These are phyloP conservation scores for Dentipellis fragilis DNA, from an alignment of 768 basidiomycete genomes.

Conservation along the genomic window DNA sequence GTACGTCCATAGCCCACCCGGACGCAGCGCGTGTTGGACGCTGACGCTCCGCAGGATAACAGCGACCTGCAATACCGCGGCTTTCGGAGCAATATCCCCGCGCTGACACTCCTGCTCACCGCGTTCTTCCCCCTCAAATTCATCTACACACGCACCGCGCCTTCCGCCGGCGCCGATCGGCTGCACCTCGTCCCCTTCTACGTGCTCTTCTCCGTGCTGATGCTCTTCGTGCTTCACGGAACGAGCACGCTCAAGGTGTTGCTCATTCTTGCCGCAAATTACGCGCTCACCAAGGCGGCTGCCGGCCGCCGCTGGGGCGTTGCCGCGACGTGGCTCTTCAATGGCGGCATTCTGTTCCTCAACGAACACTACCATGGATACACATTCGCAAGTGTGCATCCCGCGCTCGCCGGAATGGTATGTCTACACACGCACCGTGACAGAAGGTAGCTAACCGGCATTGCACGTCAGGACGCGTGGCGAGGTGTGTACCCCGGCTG, in stretches of 20 bases:
- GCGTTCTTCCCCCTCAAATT: constrained; percentile 50
- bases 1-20: constrained; percentile 28
- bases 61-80: constrained; percentile 86
- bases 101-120: constrained; percentile 40
- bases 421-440: constrained; percentile 15
- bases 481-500: constrained; percentile 83
- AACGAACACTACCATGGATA: constrained; percentile 78
- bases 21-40: background rate
- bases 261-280: constrained; percentile 63
- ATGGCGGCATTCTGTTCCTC: constrained; percentile 58
- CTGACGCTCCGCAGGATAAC: constrained; percentile 54
- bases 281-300: constrained; percentile 40
- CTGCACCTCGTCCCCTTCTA: constrained; percentile 46
- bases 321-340: constrained; percentile 68
- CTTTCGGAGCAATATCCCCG: constrained; percentile 72
- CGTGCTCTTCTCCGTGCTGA: constrained; percentile 46
- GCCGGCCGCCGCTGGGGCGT: constrained; percentile 36
- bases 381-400: constrained; percentile 43
- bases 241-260: constrained; percentile 70
- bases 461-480: constrained; percentile 40
- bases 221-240: constrained; percentile 75
- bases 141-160: constrained; percentile 28
- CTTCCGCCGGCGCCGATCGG: constrained; percentile 18
- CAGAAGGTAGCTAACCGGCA: constrained; percentile 2
- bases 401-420: constrained; percentile 53